Evolutionary conservation across 495 filamentous ascomycete genomes (phyloP).

Genomic region (Tuber brumale): DNA sequence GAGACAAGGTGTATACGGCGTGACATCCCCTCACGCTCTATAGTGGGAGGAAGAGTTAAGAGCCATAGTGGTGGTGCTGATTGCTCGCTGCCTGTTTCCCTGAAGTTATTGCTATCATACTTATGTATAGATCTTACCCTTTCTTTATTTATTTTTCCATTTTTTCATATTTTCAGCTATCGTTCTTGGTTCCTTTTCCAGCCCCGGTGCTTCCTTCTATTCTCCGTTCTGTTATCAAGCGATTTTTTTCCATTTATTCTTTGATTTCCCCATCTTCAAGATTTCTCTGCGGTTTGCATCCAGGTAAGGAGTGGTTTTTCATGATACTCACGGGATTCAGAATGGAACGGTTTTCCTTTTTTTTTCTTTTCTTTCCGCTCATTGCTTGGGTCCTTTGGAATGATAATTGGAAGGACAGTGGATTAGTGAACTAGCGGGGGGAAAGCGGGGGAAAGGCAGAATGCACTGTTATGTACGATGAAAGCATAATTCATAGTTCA

Average conservation of each 20-base stretch:
- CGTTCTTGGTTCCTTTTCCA: background rate
- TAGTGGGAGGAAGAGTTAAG: background rate
- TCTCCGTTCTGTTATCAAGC: background rate
- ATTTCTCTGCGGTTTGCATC: constrained; percentile 1
- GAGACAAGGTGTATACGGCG: background rate
- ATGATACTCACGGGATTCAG: constrained; percentile 4
- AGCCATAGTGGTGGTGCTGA: background rate
- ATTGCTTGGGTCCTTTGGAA: background rate
- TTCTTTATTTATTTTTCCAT: background rate
- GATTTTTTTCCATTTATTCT: background rate
- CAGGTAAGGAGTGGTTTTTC: background rate
- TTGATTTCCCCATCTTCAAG: constrained; percentile 3
- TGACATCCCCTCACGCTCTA: background rate
- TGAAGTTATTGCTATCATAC: background rate
- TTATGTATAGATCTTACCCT: constrained; percentile 6
- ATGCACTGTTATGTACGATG: constrained; percentile 1
- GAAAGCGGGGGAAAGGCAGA: background rate
- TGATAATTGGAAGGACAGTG: background rate
- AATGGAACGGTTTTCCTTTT: background rate
- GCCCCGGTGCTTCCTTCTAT: background rate
- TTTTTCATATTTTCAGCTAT: background rate
- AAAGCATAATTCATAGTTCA: constrained; percentile 1
- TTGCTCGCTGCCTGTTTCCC: background rate
- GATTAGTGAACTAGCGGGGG: background rate
- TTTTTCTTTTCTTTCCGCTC: background rate